Evolutionary conservation across 164 flowering plant genomes (phyloP).

Genomic region (Vitis rotundifolia): DNA sequence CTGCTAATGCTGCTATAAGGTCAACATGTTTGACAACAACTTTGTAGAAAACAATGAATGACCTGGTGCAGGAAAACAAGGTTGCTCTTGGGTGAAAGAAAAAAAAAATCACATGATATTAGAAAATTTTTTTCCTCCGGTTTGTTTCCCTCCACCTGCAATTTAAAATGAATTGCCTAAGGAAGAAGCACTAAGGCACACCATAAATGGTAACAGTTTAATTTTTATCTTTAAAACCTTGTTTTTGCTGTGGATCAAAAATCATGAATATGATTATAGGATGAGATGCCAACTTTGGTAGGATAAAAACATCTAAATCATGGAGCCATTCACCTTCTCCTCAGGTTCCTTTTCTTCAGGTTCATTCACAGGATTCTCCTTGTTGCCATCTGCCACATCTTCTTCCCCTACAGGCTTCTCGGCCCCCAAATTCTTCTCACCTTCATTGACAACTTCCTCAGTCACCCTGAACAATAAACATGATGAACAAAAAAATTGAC

Average conservation of each 20-base stretch:
- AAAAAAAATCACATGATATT: background rate
- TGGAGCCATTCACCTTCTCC: constrained; percentile 48
- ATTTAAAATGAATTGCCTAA: background rate
- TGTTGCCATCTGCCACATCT: constrained; percentile 40
- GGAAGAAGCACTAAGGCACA: background rate
- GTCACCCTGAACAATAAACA: constrained; percentile 32
- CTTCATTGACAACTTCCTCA: constrained; percentile 37
- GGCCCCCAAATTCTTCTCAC: constrained; percentile 40
- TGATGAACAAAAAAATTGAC: background rate
- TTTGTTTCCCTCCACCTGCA: background rate
- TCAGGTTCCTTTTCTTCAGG: constrained; percentile 69
- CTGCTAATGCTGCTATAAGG: too few relatives aligned
- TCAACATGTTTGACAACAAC: too few relatives aligned
- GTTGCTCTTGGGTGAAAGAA: background rate
- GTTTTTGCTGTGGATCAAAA: too few relatives aligned
- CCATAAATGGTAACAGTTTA: background rate
- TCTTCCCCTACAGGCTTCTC: constrained; percentile 54
- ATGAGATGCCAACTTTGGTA: too few relatives aligned
- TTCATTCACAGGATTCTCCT: constrained; percentile 41
- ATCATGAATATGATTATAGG: too few relatives aligned
- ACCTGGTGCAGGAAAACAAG: background rate
- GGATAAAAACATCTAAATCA: background rate
- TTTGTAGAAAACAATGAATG: too few relatives aligned
- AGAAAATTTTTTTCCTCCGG: background rate
- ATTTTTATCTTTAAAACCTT: too few relatives aligned